phyloP scores from a whole-genome alignment of 1,284 basidiomycete species.

The Trametes pubescens region DNA sequence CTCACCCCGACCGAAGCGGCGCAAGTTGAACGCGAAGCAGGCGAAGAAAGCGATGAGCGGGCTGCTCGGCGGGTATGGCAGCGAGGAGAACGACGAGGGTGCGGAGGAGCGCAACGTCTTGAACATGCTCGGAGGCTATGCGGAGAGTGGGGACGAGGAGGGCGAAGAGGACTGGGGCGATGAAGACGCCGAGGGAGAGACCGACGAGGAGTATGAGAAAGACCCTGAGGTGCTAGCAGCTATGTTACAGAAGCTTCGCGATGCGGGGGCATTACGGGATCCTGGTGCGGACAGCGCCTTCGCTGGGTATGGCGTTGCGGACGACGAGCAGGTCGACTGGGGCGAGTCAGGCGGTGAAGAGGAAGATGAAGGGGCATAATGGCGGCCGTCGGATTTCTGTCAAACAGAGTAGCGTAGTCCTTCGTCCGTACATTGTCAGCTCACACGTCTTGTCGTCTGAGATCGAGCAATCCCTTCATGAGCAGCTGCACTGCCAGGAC shows the following conservation, averaged over 20 bases:
- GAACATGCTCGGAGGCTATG: conserved; percentile 60
- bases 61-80: conserved; percentile 73
- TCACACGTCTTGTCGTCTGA: conserved; percentile 69
- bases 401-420: background rate
- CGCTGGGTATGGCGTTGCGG: conserved; percentile 41
- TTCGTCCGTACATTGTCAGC: background rate
- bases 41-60: conserved; percentile 63
- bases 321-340: conserved; percentile 69
- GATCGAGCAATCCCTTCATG: conserved; percentile 81
- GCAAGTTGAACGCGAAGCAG: conserved; percentile 57
- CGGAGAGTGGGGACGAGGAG: conserved; percentile 55
- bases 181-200: conserved; percentile 44
- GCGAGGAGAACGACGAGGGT: conserved; percentile 54
- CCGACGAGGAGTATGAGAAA: conserved; percentile 40
- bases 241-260: conserved; percentile 59
- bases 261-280: conserved; percentile 48
- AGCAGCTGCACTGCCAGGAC: conserved; percentile 79
- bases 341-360: conserved; percentile 60
- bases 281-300: conserved; percentile 37
- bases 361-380: conserved; percentile 9
- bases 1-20: conserved; percentile 55
- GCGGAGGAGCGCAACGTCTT: conserved; percentile 49
- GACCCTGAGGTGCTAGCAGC: conserved; percentile 55
- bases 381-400: background rate
- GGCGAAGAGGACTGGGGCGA: conserved; percentile 34